Percentiles rank a stretch among this genome's conserved stretches.
phyloP scores from a whole-genome alignment of 306 rosid species.

The Urtica urens region DNA sequence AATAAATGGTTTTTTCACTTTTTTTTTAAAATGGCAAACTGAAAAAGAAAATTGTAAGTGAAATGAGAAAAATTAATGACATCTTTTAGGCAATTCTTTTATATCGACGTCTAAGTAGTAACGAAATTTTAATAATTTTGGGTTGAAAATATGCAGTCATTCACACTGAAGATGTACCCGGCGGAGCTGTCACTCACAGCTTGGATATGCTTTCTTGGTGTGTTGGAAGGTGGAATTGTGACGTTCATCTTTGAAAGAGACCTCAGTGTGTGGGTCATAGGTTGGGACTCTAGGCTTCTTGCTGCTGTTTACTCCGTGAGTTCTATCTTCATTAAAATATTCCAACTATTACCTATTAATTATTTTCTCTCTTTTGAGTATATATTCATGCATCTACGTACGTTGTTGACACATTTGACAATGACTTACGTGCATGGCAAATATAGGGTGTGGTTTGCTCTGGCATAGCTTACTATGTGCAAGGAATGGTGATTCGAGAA shows the following conservation, averaged over 20 bases:
- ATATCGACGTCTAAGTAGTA: too few species aligned
- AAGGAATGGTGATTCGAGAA: constrained; percentile 69
- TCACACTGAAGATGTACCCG: constrained; percentile 83
- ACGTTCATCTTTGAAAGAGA: constrained; percentile 57
- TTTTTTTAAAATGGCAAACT: too few species aligned
- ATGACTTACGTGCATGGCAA: background rate
- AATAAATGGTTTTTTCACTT: too few species aligned
- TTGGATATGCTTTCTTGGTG: constrained; percentile 66
- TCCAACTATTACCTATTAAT: background rate
- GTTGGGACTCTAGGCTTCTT: constrained; percentile 95
- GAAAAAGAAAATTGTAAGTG: too few species aligned
- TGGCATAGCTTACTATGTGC: constrained; percentile 85
- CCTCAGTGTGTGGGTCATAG: constrained; percentile 63
- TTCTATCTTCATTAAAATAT: background rate
- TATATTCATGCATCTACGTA: background rate
- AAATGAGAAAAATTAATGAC: too few species aligned
- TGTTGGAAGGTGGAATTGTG: constrained; percentile 64
- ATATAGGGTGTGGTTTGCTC: constrained; percentile 81
- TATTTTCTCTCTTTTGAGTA: too few species aligned
- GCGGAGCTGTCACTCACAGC: constrained; percentile 92
- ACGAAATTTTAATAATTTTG: too few species aligned
- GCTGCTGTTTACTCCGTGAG: constrained; percentile 92
- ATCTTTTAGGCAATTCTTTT: too few species aligned
- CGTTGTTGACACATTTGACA: background rate
- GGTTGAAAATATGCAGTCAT: too few species aligned